phyloP scores from a whole-genome alignment of 192 early-diverging fungal species.

The Podila verticillata region DNA sequence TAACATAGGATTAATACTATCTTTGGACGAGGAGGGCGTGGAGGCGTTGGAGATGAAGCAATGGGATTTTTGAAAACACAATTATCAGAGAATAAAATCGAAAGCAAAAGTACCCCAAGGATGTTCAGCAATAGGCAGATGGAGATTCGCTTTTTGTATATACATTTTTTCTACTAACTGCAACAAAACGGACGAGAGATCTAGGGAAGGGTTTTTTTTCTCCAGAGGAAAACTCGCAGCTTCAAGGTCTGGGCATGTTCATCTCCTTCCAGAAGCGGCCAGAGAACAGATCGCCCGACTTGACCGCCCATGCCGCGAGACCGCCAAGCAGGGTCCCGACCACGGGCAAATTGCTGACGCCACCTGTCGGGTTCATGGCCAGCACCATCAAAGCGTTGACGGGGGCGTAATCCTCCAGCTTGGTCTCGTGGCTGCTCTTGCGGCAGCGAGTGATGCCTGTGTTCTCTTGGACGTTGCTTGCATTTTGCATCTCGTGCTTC shows the following conservation, averaged over 20 bases:
- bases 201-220: too few relatives aligned
- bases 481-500: neutral
- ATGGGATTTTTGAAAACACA: neutral
- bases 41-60: neutral
- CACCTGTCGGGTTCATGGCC: constrained; percentile 42
- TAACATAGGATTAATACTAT: constrained; percentile 2
- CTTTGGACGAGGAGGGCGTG: too few relatives aligned
- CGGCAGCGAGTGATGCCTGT: neutral
- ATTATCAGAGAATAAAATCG: neutral
- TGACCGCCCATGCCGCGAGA: constrained; percentile 23
- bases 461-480: neutral
- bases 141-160: too few relatives aligned
- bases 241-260: constrained; percentile 28
- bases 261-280: constrained; percentile 34
- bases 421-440: constrained; percentile 5
- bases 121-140: too few relatives aligned
- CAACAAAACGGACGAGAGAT: too few relatives aligned
- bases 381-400: constrained; percentile 26
- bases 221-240: too few relatives aligned
- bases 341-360: constrained; percentile 33
- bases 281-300: constrained; percentile 31
- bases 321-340: constrained; percentile 30
- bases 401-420: constrained; percentile 27
- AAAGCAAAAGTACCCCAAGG: neutral
- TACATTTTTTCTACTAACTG: too few relatives aligned